Evolutionary conservation across 1,284 basidiomycete species (phyloP).

Genomic region (Thelephora terrestris): DNA sequence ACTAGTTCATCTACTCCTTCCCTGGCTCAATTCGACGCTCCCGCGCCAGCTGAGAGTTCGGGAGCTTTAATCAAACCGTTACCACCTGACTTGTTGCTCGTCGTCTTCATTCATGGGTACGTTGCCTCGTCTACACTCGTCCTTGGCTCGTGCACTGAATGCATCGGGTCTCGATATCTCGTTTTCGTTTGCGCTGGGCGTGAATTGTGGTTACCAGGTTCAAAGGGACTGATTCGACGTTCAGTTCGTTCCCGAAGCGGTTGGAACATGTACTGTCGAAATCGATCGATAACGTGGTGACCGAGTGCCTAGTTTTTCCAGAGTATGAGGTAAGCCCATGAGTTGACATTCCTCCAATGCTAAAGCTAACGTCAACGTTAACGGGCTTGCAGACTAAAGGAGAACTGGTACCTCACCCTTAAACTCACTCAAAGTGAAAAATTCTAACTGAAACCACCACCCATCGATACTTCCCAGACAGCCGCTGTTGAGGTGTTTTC

Average conservation of each 20-base stretch:
- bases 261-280: slow-evolving; percentile 68
- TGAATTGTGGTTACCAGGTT: slow-evolving; percentile 29
- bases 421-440: not conserved
- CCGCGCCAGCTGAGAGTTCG: too few species aligned
- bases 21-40: too few species aligned
- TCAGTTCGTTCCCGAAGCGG: slow-evolving; percentile 65
- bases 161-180: not conserved
- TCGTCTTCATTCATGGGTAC: slow-evolving; percentile 40
- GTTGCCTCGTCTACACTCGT: not conserved
- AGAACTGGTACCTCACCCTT: slow-evolving; percentile 52
- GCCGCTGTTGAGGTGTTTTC: slow-evolving; percentile 77
- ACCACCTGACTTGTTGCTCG: slow-evolving; percentile 36
- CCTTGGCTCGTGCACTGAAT: not conserved
- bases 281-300: slow-evolving; percentile 39
- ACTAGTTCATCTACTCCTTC: too few species aligned
- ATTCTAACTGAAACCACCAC: slow-evolving; percentile 5
- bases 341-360: not conserved
- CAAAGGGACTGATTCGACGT: slow-evolving; percentile 73
- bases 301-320: slow-evolving; percentile 79
- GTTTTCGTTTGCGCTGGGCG: not conserved
- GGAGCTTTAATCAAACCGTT: slow-evolving; percentile 6
- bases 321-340: slow-evolving; percentile 66
- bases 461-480: slow-evolving; percentile 32
- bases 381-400: slow-evolving; percentile 59
- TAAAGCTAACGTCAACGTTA: slow-evolving; percentile 8